These are phyloP conservation scores for Phytopythium mirpurense DNA, from an alignment of 352 stramenopile genomes.

Conservation along the genomic window DNA sequence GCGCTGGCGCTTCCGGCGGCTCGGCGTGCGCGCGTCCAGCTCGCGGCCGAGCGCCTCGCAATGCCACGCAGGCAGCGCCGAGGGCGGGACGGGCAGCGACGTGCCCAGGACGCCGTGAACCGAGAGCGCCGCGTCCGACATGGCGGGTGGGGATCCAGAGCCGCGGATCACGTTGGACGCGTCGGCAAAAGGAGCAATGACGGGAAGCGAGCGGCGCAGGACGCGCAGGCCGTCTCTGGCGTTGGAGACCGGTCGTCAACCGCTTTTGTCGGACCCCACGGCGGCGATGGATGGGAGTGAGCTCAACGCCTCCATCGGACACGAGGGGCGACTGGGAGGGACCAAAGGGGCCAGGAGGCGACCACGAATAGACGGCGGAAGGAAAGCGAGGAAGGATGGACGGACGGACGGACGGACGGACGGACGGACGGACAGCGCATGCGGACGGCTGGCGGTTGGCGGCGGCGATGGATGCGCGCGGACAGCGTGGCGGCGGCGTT, in stretches of 20 bases:
- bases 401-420: too few species aligned
- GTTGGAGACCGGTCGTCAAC: not conserved
- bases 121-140: slow-evolving; percentile 16
- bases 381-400: not conserved
- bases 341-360: not conserved
- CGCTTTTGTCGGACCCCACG: not conserved
- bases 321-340: not conserved
- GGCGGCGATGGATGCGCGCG: not conserved
- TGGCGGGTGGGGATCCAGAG: too few species aligned
- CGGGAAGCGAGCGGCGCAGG: not conserved
- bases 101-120: slow-evolving; percentile 19
- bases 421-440: too few species aligned
- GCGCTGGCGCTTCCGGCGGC: slow-evolving; percentile 21
- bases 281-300: not conserved
- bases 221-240: not conserved
- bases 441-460: too few species aligned
- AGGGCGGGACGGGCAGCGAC: slow-evolving; percentile 15
- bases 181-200: slow-evolving; percentile 4
- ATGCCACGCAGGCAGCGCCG: slow-evolving; percentile 21
- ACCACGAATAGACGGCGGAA: slow-evolving; percentile 1
- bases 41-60: slow-evolving; percentile 18
- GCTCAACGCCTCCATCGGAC: not conserved
- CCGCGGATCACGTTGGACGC: not conserved
- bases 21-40: not conserved
- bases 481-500: not conserved